These are phyloP conservation scores for Aspergillus awamori DNA, from an alignment of 2,329 filamentous ascomycete species.

Conservation along the genomic window DNA sequence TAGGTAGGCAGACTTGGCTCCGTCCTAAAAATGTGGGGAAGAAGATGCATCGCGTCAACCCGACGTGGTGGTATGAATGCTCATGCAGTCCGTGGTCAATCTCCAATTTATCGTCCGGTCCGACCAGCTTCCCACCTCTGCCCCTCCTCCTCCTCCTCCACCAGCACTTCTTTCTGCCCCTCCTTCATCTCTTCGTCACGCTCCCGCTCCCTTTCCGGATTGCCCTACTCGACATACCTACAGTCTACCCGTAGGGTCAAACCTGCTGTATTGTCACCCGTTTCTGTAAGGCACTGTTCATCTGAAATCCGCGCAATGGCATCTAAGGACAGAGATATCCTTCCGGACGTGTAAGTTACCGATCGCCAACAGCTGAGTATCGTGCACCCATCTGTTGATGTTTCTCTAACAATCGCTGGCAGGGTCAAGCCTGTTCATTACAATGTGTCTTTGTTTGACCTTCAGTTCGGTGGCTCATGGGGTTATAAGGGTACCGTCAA, in stretches of 20 bases:
- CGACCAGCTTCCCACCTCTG: slow-evolving; percentile 22
- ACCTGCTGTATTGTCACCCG: slow-evolving; percentile 22
- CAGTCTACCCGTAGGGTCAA: slow-evolving; percentile 18
- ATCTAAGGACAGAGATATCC: slow-evolving; percentile 47
- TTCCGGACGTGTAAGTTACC: slow-evolving; percentile 48
- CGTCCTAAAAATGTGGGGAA: slow-evolving; percentile 38
- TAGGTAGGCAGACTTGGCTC: slow-evolving; percentile 7
- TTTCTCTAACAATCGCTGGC: slow-evolving; percentile 14
- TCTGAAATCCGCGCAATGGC: slow-evolving; percentile 48
- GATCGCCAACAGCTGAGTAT: not conserved
- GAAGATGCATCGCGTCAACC: slow-evolving; percentile 35
- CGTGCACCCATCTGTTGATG: slow-evolving; percentile 8
- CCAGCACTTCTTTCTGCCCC: slow-evolving; percentile 19
- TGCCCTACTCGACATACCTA: slow-evolving; percentile 18
- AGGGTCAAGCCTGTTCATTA: slow-evolving; percentile 86
- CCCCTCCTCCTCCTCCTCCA: slow-evolving; percentile 23
- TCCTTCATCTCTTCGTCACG: slow-evolving; percentile 24
- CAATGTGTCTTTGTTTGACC: slow-evolving; percentile 74
- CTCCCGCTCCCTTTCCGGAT: slow-evolving; percentile 17
- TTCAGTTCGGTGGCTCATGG: slow-evolving; percentile 73
- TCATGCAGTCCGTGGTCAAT: slow-evolving; percentile 28
- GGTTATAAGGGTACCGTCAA: slow-evolving; percentile 83
- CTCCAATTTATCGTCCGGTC: slow-evolving; percentile 32
- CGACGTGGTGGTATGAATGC: slow-evolving; percentile 32
- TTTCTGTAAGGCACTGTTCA: slow-evolving; percentile 41